These are phyloP conservation scores for Tillandsia leiboldiana DNA, from an alignment of 176 grass and related monocot genomes.

Conservation along the genomic window DNA sequence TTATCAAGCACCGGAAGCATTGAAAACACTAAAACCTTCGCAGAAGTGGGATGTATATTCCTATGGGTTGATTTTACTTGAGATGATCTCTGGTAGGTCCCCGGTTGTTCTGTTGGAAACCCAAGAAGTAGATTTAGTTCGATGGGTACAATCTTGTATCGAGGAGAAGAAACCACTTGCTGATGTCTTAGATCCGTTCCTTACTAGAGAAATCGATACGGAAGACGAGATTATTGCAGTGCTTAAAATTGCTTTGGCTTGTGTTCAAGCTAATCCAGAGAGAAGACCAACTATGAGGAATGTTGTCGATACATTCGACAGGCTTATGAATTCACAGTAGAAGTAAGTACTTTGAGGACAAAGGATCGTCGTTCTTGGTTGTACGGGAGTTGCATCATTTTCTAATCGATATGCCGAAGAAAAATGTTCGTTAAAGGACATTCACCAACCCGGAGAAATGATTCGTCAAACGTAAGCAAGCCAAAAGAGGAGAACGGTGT, in stretches of 20 bases:
- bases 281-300: conserved; percentile 56
- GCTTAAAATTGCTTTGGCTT: conserved; percentile 66
- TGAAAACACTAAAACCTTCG: conserved; percentile 82
- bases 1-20: conserved; percentile 80
- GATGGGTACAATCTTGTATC: conserved; percentile 81
- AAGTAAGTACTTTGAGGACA: neutral
- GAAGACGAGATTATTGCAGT: conserved; percentile 74
- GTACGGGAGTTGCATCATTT: neutral
- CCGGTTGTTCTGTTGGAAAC: conserved; percentile 58
- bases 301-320: conserved; percentile 49
- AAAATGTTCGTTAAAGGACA: neutral
- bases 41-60: conserved; percentile 98
- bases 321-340: conserved; percentile 8
- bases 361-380: too few relatives aligned
- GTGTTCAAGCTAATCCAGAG: conserved; percentile 58
- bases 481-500: neutral
- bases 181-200: conserved; percentile 58
- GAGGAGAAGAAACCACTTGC: conserved; percentile 71
- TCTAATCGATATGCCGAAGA: neutral
- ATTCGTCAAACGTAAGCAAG: neutral
- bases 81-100: conserved; percentile 61
- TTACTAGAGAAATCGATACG: conserved; percentile 36
- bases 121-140: conserved; percentile 74
- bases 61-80: conserved; percentile 73
- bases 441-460: neutral